Conservation (phyloP, 306 rosid genomes). For the Sophora flavescens region DNA sequence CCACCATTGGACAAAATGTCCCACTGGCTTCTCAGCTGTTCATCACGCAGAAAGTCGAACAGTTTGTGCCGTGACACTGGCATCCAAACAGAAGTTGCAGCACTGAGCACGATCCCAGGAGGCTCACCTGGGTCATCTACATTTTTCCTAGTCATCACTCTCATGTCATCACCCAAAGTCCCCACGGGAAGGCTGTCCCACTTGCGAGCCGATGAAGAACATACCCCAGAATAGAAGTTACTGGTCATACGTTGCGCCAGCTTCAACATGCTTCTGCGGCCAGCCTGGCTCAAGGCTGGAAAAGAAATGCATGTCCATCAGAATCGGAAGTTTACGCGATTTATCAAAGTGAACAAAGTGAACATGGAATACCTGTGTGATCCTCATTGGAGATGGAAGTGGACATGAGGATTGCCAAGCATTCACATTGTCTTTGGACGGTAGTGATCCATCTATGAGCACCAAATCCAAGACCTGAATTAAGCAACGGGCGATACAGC, state of each 20-base stretch:
- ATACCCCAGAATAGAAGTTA: constrained; percentile 81
- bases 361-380: constrained; percentile 43
- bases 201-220: constrained; percentile 68
- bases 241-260: constrained; percentile 90
- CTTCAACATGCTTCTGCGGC: constrained; percentile 82
- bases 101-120: constrained; percentile 80
- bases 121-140: constrained; percentile 91
- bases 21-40: constrained; percentile 76
- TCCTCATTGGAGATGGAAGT: constrained; percentile 67
- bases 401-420: constrained; percentile 73
- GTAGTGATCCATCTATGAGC: constrained; percentile 94
- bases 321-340: constrained; percentile 23
- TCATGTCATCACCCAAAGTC: constrained; percentile 72
- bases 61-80: constrained; percentile 68
- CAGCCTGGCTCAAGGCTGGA: constrained; percentile 62
- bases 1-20: constrained; percentile 79
- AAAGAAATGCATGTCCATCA: constrained; percentile 8
- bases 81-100: constrained; percentile 90
- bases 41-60: constrained; percentile 78
- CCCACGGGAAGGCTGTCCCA: constrained; percentile 79
- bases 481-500: constrained; percentile 66
- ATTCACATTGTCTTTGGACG: constrained; percentile 89
- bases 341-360: background rate
- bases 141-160: constrained; percentile 78
- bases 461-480: constrained; percentile 79